Percentiles rank a stretch among this genome's conserved stretches.
phyloP scores from a whole-genome alignment of 768 basidiomycete genomes.

The Suillus americanus region DNA sequence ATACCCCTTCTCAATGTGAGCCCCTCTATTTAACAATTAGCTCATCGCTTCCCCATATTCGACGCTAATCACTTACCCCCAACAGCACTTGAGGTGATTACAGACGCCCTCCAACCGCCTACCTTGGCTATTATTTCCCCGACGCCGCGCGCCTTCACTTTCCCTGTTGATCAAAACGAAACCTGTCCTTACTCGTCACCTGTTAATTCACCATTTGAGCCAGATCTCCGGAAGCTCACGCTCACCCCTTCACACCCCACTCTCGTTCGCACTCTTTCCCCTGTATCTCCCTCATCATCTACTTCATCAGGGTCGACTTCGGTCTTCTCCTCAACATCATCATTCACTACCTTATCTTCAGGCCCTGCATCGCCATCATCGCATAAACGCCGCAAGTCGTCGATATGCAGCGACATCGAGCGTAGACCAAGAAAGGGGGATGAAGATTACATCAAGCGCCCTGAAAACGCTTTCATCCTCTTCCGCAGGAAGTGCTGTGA shows the following conservation, averaged over 20 bases:
- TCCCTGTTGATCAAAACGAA: slow-evolving; percentile 38
- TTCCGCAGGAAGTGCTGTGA: slow-evolving; percentile 80
- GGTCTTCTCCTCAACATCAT: slow-evolving; percentile 39
- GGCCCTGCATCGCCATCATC: slow-evolving; percentile 33
- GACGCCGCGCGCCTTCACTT: slow-evolving; percentile 56
- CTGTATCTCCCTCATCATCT: slow-evolving; percentile 33
- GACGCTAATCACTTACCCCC: slow-evolving; percentile 19
- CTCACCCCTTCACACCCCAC: slow-evolving; percentile 43
- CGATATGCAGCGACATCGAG: slow-evolving; percentile 46
- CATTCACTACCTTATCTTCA: slow-evolving; percentile 33
- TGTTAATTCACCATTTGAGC: slow-evolving; percentile 71
- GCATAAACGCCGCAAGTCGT: slow-evolving; percentile 54
- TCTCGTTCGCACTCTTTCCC: slow-evolving; percentile 41
- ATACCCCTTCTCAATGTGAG: slow-evolving; percentile 58
- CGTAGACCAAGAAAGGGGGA: slow-evolving; percentile 63
- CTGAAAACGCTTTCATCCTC: slow-evolving; percentile 83
- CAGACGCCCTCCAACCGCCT: slow-evolving; percentile 59
- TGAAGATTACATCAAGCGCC: slow-evolving; percentile 81
- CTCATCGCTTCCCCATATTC: slow-evolving; percentile 3
- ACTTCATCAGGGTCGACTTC: slow-evolving; percentile 41
- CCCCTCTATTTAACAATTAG: slow-evolving; percentile 8
- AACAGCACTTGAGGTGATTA: slow-evolving; percentile 74
- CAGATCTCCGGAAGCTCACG: slow-evolving; percentile 52
- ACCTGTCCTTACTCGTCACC: slow-evolving; percentile 67
- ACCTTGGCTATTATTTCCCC: slow-evolving; percentile 54